Conservation (phyloP, 495 filamentous ascomycete genomes). For the Trichoderma virens region DNA sequence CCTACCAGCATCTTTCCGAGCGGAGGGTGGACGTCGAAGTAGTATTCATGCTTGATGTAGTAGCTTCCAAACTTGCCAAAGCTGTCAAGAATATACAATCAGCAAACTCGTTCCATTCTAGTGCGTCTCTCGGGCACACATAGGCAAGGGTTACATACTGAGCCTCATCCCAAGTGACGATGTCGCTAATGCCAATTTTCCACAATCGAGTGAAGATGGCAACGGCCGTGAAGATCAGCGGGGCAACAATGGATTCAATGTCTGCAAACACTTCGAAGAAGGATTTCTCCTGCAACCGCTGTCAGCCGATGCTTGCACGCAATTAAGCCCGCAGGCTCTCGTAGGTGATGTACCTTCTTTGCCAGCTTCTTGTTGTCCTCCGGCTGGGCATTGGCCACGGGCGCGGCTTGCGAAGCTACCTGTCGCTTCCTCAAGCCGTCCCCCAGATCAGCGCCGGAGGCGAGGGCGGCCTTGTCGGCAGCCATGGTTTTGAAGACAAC, state of each 20-base stretch:
- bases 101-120: conserved; percentile 96
- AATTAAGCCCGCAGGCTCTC: background rate
- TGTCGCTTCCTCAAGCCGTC: conserved; percentile 71
- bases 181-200: conserved; percentile 88
- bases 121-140: conserved; percentile 23
- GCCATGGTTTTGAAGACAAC: conserved; percentile 32
- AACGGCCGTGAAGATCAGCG: conserved; percentile 77
- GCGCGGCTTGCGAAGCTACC: conserved; percentile 43
- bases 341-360: conserved; percentile 45
- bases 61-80: conserved; percentile 99
- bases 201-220: conserved; percentile 93
- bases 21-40: conserved; percentile 78
- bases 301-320: conserved; percentile 8
- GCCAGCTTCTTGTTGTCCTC: conserved; percentile 58
- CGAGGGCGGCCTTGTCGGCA: conserved; percentile 42
- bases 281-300: conserved; percentile 32
- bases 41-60: conserved; percentile 97
- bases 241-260: conserved; percentile 82
- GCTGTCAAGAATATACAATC: conserved; percentile 63
- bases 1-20: conserved; percentile 98
- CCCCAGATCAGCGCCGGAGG: conserved; percentile 59
- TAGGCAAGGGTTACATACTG: conserved; percentile 55
- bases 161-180: conserved; percentile 98
- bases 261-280: conserved; percentile 58
- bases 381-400: conserved; percentile 31